Conservation (phyloP, 108 stramenopile species). For the Fragilariopsis cylindrus region DNA sequence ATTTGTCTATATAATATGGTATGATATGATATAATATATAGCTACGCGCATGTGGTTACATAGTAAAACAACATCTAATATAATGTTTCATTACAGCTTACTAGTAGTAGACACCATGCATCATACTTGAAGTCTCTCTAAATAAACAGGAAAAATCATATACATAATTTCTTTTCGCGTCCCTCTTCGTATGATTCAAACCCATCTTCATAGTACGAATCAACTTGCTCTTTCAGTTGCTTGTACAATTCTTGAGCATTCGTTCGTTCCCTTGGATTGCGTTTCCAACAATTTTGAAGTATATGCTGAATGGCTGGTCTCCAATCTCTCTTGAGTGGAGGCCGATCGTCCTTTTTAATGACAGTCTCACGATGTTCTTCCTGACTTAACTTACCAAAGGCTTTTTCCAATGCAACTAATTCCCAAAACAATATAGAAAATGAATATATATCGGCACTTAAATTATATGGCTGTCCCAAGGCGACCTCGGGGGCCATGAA, state of each 20-base stretch:
- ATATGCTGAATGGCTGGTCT: conserved; percentile 21
- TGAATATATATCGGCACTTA: conserved; percentile 69
- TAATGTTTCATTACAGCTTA: too few species aligned
- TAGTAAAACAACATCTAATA: too few species aligned
- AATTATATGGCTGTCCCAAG: conserved; percentile 45
- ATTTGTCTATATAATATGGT: neutral
- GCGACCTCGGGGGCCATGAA: conserved; percentile 69
- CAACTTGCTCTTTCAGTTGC: conserved; percentile 34
- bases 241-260: conserved; percentile 37
- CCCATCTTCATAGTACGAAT: conserved; percentile 36
- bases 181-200: conserved; percentile 34
- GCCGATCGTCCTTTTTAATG: conserved; percentile 40
- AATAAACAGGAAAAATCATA: conserved; percentile 9
- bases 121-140: too few species aligned
- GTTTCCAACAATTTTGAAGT: conserved; percentile 38
- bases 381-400: conserved; percentile 48
- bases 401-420: conserved; percentile 59
- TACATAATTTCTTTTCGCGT: conserved; percentile 31
- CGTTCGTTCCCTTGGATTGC: conserved; percentile 35
- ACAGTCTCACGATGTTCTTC: conserved; percentile 46
- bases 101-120: too few species aligned
- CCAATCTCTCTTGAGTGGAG: conserved; percentile 36
- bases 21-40: neutral
- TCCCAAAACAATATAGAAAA: conserved; percentile 79
- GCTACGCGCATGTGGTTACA: too few species aligned